Percentiles rank a stretch among this genome's conserved stretches.
Evolutionary conservation across 169 alveolate genomes (phyloP).

Genomic region (Plasmodium yoelii): DNA sequence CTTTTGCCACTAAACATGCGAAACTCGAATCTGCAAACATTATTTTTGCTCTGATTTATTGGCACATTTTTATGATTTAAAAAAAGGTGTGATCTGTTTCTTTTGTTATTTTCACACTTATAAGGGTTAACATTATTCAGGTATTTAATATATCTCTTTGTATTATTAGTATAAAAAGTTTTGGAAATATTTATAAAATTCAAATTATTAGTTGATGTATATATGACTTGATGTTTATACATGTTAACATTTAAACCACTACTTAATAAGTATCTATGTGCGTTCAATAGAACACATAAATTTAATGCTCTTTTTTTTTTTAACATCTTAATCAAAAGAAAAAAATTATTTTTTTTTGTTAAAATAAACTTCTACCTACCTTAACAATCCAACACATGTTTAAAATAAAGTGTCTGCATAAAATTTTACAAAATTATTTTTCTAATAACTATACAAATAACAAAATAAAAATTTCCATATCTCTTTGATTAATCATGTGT

Average conservation of each 20-base stretch:
- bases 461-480: no score
- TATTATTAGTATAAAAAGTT: no score
- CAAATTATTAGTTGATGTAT: background rate
- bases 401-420: no score
- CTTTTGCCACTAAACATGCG: background rate
- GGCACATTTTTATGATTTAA: background rate
- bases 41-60: no score
- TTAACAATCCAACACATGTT: no score
- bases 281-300: conserved; percentile 1
- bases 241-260: conserved; percentile 2
- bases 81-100: background rate
- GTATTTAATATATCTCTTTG: background rate
- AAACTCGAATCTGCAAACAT: no score
- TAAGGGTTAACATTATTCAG: background rate
- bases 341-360: background rate
- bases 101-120: background rate
- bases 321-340: conserved; percentile 1
- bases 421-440: no score
- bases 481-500: no score
- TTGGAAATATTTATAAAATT: no score
- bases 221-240: background rate
- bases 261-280: conserved; percentile 11
- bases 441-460: no score
- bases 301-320: conserved; percentile 11
- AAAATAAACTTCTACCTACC: no score